Evolutionary conservation across 2,329 filamentous ascomycete genomes (phyloP).

Genomic region (Escovopsis weberi): DNA sequence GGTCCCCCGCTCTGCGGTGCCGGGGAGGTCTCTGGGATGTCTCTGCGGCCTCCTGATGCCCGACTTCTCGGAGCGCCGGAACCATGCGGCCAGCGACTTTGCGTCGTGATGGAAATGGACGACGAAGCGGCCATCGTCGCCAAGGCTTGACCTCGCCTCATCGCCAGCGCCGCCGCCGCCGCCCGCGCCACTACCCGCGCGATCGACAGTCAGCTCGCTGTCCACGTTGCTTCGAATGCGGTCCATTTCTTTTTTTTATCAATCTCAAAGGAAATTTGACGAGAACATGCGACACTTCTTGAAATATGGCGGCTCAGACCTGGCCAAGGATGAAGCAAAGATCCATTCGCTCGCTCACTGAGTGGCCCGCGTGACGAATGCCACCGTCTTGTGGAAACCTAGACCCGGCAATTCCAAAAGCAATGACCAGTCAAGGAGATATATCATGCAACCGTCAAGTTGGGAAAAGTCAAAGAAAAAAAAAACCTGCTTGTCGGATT

Average conservation of each 20-base stretch:
- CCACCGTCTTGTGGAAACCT: too few species aligned
- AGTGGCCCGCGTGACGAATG: too few species aligned
- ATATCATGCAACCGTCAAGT: too few species aligned
- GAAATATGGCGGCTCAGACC: too few species aligned
- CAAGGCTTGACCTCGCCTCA: constrained; percentile 12
- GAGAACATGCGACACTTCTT: too few species aligned
- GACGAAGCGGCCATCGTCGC: constrained; percentile 17
- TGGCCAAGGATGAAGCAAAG: too few species aligned
- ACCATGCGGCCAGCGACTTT: constrained; percentile 14
- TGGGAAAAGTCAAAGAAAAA: too few species aligned
- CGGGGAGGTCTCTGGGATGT: not conserved
- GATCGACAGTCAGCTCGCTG: constrained; percentile 14
- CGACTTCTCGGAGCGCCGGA: constrained; percentile 9
- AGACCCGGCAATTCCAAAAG: too few species aligned
- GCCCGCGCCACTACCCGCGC: constrained; percentile 4
- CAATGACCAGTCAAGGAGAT: too few species aligned
- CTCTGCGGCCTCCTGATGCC: constrained; percentile 1
- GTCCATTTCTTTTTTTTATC: not conserved
- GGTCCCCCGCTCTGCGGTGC: not conserved
- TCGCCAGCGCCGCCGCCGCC: not conserved
- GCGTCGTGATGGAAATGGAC: constrained; percentile 17
- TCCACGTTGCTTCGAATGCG: constrained; percentile 14
- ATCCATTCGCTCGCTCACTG: too few species aligned
- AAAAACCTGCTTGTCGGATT: too few species aligned
- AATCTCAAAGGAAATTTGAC: too few species aligned